Conservation (phyloP, 345 rosid species). For the Dipteronia sinensis region DNA sequence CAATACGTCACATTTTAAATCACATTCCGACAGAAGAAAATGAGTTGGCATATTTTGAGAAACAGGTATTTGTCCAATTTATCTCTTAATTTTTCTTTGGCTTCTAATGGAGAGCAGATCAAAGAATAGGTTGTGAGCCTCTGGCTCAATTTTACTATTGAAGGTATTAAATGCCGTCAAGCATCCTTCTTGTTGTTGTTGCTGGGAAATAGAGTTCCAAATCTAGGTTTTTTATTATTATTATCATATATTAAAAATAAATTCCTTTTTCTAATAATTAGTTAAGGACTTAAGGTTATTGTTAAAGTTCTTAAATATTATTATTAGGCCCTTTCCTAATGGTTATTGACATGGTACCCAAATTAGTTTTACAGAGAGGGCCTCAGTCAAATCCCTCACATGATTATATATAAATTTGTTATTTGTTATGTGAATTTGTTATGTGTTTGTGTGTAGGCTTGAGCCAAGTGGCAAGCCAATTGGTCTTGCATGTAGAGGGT, state of each 20-base stretch:
- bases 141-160: background rate
- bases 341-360: background rate
- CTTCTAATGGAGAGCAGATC: background rate
- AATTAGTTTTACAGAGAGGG: background rate
- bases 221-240: background rate
- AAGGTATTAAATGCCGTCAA: background rate
- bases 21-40: constrained; percentile 69
- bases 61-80: constrained; percentile 60
- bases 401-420: background rate
- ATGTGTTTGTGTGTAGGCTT: background rate
- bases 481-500: background rate
- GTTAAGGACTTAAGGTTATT: constrained; percentile 1
- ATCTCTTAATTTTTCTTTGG: background rate
- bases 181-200: background rate
- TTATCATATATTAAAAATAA: background rate
- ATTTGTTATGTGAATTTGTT: background rate
- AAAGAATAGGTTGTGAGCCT: background rate
- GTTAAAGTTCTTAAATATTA: background rate
- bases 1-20: constrained; percentile 77
- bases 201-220: background rate
- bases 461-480: background rate
- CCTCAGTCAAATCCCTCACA: background rate
- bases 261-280: background rate
- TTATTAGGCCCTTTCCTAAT: background rate
- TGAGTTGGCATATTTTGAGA: constrained; percentile 74